Base-by-base conservation (phyloP, 306 rosid species). In the Inga oerstediana region DNA sequence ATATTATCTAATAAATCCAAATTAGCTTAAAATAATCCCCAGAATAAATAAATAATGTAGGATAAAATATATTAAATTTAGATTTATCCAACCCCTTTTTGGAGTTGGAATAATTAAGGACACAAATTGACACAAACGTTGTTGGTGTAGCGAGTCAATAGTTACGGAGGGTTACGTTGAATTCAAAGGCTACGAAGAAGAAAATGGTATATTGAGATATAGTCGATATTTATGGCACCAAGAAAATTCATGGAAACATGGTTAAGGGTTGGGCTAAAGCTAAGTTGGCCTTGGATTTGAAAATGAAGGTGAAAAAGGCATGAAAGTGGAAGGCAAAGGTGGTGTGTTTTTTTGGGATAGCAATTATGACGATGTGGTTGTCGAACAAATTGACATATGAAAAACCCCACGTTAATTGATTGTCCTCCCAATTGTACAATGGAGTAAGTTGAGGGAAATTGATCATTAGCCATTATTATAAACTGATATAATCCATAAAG, bases 281-380 rank as follows among this genome's bases (percentile, higher is more conserved):
- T 17, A 17, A 6, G 3, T 52, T 52, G 59, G 24, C 51, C 10
- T 69, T 69, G 45, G 34, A 48, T 77, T 27, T 62, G 17, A 15
- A 11, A 16, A 15, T 17, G 44, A 15, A 58, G 17, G 62, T 3
- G 13, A 14, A 22, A 24, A 67, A 7, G 51, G n/a, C 51, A 4
- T 35, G 46, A 3, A 46, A 32, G 74, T 67, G 75, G 67, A 44
- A 17, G 20, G 81, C 11, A 67, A 11, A 11, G 9, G 20, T 70
- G 35, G 12, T 7, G 4, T 13, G 30, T 12, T 43, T 48, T 41
- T 11, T 44, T 13, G 45, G 76, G 22, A 35, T 12, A 48, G 56
- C 80, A 75, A 75, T 81, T 75, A 81, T 68, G 34, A 51, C 30
- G 61, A 75, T 37, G 24, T 14, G 69, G 59, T 67, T 37, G 37